A percentile compares a stretch with the other conserved stretches of the same genome.
These are phyloP conservation scores for Chlamydomonas eustigma DNA, from an alignment of 139 green algal genomes.

Conservation along the genomic window DNA sequence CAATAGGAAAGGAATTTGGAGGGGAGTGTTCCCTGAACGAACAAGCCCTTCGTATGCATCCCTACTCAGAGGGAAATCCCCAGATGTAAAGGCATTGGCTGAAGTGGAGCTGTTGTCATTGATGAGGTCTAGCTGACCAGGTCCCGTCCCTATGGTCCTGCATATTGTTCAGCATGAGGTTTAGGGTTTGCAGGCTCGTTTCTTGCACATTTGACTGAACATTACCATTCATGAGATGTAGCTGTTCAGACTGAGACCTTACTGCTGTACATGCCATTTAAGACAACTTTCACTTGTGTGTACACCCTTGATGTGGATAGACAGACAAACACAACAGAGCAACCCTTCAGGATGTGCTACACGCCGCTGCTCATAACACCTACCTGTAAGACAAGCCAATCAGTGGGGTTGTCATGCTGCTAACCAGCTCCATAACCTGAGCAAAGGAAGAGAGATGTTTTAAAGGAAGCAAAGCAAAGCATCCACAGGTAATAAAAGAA, in stretches of 20 bases:
- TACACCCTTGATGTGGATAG: too few relatives aligned
- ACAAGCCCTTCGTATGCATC: neutral
- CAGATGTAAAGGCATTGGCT: neutral
- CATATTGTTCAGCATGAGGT: neutral
- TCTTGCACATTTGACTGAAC: too few relatives aligned
- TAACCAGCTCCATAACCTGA: neutral
- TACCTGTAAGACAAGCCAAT: neutral
- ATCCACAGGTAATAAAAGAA: too few relatives aligned
- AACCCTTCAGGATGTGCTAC: too few relatives aligned
- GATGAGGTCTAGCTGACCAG: neutral
- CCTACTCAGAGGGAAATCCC: neutral
- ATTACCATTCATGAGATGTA: too few relatives aligned
- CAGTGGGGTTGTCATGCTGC: neutral
- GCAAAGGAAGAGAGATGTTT: neutral
- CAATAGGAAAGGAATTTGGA: neutral
- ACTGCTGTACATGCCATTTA: too few relatives aligned
- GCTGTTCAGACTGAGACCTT: too few relatives aligned
- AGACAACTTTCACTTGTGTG: too few relatives aligned
- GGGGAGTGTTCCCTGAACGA: neutral
- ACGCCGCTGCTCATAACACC: too few relatives aligned
- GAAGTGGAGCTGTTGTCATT: neutral
- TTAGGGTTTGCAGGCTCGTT: too few relatives aligned
- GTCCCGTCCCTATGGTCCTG: neutral
- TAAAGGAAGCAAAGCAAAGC: neutral
- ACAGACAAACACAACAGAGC: too few relatives aligned